Evolutionary conservation across 495 filamentous ascomycete species (phyloP).

Genomic region (Durotheca rogersii): DNA sequence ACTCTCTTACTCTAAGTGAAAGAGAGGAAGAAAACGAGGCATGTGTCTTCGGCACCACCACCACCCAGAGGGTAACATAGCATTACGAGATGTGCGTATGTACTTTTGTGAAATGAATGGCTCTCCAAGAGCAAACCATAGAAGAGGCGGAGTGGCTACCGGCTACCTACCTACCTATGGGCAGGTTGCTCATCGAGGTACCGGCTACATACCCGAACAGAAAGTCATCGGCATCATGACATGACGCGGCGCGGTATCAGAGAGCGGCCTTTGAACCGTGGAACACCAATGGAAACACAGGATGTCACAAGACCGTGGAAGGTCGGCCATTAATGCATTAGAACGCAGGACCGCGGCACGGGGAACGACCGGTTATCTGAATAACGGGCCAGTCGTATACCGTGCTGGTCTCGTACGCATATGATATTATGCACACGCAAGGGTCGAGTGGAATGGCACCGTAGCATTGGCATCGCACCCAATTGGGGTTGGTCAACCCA

Average conservation of each 20-base stretch:
- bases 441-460: slow-evolving; percentile 27
- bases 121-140: slow-evolving; percentile 6
- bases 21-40: too few relatives aligned
- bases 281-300: slow-evolving; percentile 30
- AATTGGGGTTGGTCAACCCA: slow-evolving; percentile 1
- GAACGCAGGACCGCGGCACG: slow-evolving; percentile 31
- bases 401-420: slow-evolving; percentile 8
- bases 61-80: too few relatives aligned
- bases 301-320: slow-evolving; percentile 35
- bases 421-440: slow-evolving; percentile 22
- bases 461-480: slow-evolving; percentile 24
- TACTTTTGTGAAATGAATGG: too few relatives aligned
- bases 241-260: slow-evolving; percentile 9
- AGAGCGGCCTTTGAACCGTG: slow-evolving; percentile 17
- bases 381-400: slow-evolving; percentile 14
- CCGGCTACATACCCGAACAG: slow-evolving; percentile 16
- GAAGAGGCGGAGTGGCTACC: too few relatives aligned
- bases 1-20: too few relatives aligned
- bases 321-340: slow-evolving; percentile 33
- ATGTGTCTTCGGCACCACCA: not conserved
- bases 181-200: slow-evolving; percentile 11
- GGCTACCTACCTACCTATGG: too few relatives aligned
- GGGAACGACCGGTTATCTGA: slow-evolving; percentile 28
- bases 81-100: too few relatives aligned
- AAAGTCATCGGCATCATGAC: slow-evolving; percentile 5